phyloP scores from a whole-genome alignment of 176 grass and related monocot genomes.

The Typha latifolia region DNA sequence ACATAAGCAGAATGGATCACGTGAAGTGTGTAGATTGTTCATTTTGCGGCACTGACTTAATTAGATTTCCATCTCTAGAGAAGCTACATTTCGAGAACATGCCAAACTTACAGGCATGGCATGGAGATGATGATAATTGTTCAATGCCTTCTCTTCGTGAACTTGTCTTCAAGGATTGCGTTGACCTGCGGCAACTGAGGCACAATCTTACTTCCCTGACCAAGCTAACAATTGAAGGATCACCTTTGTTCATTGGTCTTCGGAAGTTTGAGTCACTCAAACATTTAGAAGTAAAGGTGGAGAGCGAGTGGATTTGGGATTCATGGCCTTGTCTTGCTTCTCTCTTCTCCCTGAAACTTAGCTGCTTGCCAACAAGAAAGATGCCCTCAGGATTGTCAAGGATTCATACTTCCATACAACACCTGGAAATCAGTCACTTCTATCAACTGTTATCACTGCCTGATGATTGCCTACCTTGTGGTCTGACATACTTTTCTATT shows the following conservation, averaged over 20 bases:
- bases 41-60: not conserved
- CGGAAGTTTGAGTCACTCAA: slow-evolving; percentile 21
- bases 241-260: not conserved
- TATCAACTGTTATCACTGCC: slow-evolving; percentile 14
- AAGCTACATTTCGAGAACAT: slow-evolving; percentile 38
- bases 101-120: slow-evolving; percentile 11
- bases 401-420: slow-evolving; percentile 8
- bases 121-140: not conserved
- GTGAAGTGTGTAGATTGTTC: not conserved
- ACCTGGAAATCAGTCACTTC: slow-evolving; percentile 35
- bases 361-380: not conserved
- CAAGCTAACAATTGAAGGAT: slow-evolving; percentile 23
- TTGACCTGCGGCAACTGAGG: slow-evolving; percentile 12
- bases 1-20: not conserved
- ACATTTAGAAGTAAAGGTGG: slow-evolving; percentile 5
- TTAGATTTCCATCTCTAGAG: slow-evolving; percentile 21
- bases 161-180: slow-evolving; percentile 35
- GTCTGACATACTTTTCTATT: slow-evolving; percentile 13
- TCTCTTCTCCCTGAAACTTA: slow-evolving; percentile 25
- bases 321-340: slow-evolving; percentile 20
- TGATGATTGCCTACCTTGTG: slow-evolving; percentile 24
- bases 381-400: slow-evolving; percentile 5
- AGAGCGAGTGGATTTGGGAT: slow-evolving; percentile 32
- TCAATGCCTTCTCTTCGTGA: slow-evolving; percentile 14
- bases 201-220: slow-evolving; percentile 31